Base-by-base conservation (phyloP, 768 basidiomycete genomes). In the Fistulinella prunicolor region DNA sequence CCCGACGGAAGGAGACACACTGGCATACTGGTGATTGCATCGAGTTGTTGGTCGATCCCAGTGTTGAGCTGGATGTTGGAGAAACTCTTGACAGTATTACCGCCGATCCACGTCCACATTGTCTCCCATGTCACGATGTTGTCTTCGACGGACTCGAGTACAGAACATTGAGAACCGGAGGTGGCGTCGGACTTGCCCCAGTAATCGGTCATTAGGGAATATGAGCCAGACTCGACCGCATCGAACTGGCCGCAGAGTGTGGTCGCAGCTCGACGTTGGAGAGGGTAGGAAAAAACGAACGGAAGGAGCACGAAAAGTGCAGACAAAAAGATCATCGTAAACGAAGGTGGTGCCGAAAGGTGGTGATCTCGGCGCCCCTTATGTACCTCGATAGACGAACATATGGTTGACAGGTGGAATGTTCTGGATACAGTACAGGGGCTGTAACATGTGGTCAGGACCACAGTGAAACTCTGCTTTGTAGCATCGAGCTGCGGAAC, bases 71-170 rank as follows among this genome's bases (percentile, higher is more conserved):
- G 72, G 12, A 82, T 68, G 61, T 84, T 80, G 20, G 81, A 72
- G 65, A 73, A 86, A 58, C 79, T 83, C 73, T 84, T 85, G 51
- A 86, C 72, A 19, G 71, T 69, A 19, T 43, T 67, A 7, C 73
- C 78, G 26, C 81, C 81, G 7, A 19, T 47, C 83, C 83, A 85
- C 1, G 49, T 67, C 76, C 78, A 85, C 3, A 58, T 70, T 23
- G 74, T 79, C 60, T 57, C 70, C 83, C 83, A 85, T 0, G 68
- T 62, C 28, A 80, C 50, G 6, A 63, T 73, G 23, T 59, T 68
- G 3, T 71, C 77, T 39, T 63, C 67, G 54, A 76, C 46, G 16
- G 73, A 75, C 1, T 63, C 61, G 53, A 85, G 54, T 19, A 68
- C 61, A 24, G 80, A 72, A 57, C 81, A 82, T 52, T 79, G 75